phyloP scores from a whole-genome alignment of 2,329 filamentous ascomycete species.

The Fusarium haematococcum region DNA sequence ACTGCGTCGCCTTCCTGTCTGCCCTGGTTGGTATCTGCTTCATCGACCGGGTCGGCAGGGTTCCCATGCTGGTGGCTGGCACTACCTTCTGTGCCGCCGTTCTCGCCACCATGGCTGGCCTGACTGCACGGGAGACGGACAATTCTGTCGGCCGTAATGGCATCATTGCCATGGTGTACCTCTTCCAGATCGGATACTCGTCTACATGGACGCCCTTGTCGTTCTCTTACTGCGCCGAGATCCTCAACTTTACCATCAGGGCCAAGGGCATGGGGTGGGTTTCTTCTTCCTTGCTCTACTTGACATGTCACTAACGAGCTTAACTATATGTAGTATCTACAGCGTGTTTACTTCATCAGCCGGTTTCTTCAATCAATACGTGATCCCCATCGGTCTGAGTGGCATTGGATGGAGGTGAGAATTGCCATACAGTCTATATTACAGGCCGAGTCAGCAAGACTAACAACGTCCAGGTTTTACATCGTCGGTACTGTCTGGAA shows the following conservation, averaged over 20 bases:
- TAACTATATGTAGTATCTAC: conserved; percentile 4
- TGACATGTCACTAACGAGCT: not conserved
- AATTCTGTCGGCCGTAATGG: conserved; percentile 9
- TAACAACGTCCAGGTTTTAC: conserved; percentile 8
- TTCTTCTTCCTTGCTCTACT: not conserved
- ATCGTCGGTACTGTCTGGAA: conserved; percentile 22
- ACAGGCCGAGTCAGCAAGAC: not conserved
- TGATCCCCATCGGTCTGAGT: conserved; percentile 11
- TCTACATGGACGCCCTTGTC: conserved; percentile 22
- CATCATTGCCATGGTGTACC: conserved; percentile 24
- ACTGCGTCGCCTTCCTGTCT: conserved; percentile 16
- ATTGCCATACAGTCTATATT: not conserved
- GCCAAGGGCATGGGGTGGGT: conserved; percentile 24
- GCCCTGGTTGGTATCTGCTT: conserved; percentile 13
- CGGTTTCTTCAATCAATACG: conserved; percentile 25
- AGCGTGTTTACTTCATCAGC: conserved; percentile 13
- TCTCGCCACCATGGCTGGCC: conserved; percentile 16
- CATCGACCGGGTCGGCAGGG: conserved; percentile 14
- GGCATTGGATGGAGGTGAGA: conserved; percentile 21
- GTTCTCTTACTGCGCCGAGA: conserved; percentile 21
- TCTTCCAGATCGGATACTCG: conserved; percentile 27
- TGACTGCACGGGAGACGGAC: conserved; percentile 15
- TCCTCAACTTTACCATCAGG: conserved; percentile 23
- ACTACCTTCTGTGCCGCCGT: conserved; percentile 21
- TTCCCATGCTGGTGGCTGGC: conserved; percentile 16